phyloP scores from a whole-genome alignment of 306 rosid species.

The Fragaria ananassa region DNA sequence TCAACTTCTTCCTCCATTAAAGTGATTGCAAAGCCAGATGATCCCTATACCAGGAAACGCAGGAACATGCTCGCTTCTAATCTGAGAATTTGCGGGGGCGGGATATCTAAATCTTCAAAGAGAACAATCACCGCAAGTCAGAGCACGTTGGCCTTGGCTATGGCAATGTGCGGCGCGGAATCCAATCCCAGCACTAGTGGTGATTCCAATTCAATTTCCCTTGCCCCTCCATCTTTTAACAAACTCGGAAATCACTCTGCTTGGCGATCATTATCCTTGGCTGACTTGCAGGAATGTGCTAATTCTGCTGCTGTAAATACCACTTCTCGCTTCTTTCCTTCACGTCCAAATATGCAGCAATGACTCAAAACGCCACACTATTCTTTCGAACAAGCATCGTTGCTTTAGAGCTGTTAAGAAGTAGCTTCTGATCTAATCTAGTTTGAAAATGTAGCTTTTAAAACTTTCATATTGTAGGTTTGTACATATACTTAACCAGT shows the following conservation, averaged over 20 bases:
- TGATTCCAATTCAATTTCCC: conserved; percentile 45
- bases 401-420: neutral
- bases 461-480: neutral
- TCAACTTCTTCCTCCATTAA: conserved; percentile 38
- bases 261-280: conserved; percentile 58
- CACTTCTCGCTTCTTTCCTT: conserved; percentile 24
- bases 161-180: conserved; percentile 64
- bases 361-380: neutral
- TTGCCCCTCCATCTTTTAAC: conserved; percentile 30
- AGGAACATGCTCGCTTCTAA: conserved; percentile 60
- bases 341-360: conserved; percentile 14
- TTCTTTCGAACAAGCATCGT: neutral
- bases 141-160: conserved; percentile 75
- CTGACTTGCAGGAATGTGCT: conserved; percentile 61
- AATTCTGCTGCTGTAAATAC: conserved; percentile 33
- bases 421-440: neutral
- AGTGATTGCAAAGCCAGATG: conserved; percentile 79
- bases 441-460: neutral
- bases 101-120: conserved; percentile 68
- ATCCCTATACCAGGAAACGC: conserved; percentile 64
- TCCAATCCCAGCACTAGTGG: conserved; percentile 56
- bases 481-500: neutral
- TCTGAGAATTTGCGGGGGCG: conserved; percentile 54
- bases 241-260: conserved; percentile 23
- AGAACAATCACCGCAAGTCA: conserved; percentile 63